These are phyloP conservation scores for Eimeria mitis DNA, from an alignment of 169 alveolate genomes.

Conservation along the genomic window DNA sequence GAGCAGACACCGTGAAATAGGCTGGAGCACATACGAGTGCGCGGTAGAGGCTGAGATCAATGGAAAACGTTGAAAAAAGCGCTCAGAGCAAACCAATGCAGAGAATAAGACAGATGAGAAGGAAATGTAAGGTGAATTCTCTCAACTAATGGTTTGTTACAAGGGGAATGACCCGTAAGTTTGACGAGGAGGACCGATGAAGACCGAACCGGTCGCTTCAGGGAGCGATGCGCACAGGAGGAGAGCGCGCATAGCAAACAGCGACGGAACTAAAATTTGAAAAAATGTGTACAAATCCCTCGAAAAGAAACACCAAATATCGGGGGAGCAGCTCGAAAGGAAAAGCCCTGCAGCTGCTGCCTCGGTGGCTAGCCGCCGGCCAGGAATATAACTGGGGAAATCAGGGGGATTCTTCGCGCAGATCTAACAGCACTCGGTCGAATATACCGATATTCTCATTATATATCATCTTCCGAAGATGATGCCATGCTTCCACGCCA, in stretches of 20 bases:
- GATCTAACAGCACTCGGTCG: background rate
- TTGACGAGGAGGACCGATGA: slow-evolving; percentile 32
- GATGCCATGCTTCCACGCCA: background rate
- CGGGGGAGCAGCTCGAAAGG: background rate
- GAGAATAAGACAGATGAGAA: background rate
- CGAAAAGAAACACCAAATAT: slow-evolving; percentile 1
- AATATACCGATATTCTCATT: background rate
- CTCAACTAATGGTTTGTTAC: background rate
- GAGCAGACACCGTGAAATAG: background rate
- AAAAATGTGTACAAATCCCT: background rate
- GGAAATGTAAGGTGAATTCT: background rate
- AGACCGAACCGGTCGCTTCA: slow-evolving; percentile 57
- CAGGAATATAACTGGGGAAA: background rate
- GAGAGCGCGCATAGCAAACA: background rate
- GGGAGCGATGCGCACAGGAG: slow-evolving; percentile 19
- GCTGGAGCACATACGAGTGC: background rate
- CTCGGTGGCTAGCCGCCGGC: slow-evolving; percentile 16
- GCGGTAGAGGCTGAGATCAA: background rate
- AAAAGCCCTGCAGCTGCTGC: slow-evolving; percentile 13
- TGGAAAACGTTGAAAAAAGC: background rate
- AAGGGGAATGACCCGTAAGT: slow-evolving; percentile 18
- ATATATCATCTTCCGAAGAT: background rate
- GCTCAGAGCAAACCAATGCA: background rate
- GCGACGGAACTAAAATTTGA: background rate
- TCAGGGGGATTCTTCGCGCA: background rate